A percentile compares a stretch with the other conserved stretches of the same genome.
Evolutionary conservation across 257 asterid species (phyloP).

Genomic region (Craterostigma plantagineum): DNA sequence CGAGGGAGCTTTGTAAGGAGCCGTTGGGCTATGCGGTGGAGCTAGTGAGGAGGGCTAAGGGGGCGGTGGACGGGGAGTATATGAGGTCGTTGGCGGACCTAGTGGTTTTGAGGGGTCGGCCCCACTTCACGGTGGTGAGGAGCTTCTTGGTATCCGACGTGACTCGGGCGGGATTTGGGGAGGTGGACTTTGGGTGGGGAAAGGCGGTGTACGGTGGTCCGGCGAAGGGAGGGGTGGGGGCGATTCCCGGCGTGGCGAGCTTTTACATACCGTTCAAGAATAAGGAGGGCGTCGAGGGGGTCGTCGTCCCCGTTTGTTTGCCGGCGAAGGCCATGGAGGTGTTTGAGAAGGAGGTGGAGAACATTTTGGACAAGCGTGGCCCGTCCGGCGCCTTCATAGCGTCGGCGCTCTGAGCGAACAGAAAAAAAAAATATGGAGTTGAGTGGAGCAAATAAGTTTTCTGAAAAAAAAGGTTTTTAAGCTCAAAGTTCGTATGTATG

Average conservation of each 20-base stretch:
- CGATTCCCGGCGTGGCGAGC: constrained; percentile 30
- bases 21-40: constrained; percentile 24
- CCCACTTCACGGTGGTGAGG: constrained; percentile 22
- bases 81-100: constrained; percentile 30
- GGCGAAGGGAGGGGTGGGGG: constrained; percentile 40
- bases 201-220: constrained; percentile 34
- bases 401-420: background rate
- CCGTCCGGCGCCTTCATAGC: background rate
- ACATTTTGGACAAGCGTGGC: constrained; percentile 14
- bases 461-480: too few species aligned
- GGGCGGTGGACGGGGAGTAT: constrained; percentile 27
- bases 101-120: constrained; percentile 32
- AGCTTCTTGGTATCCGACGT: constrained; percentile 32
- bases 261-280: constrained; percentile 27
- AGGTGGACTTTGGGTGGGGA: constrained; percentile 63
- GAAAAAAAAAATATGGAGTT: background rate
- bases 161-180: constrained; percentile 23
- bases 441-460: too few species aligned
- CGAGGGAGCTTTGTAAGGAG: constrained; percentile 10
- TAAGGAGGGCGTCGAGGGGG: constrained; percentile 34
- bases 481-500: too few species aligned
- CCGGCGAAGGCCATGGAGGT: constrained; percentile 36
- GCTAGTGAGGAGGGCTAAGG: constrained; percentile 20
- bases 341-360: constrained; percentile 24
- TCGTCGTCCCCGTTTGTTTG: constrained; percentile 34